phyloP scores from a whole-genome alignment of 305 asterid species.

The Fraxinus angustifolia region DNA sequence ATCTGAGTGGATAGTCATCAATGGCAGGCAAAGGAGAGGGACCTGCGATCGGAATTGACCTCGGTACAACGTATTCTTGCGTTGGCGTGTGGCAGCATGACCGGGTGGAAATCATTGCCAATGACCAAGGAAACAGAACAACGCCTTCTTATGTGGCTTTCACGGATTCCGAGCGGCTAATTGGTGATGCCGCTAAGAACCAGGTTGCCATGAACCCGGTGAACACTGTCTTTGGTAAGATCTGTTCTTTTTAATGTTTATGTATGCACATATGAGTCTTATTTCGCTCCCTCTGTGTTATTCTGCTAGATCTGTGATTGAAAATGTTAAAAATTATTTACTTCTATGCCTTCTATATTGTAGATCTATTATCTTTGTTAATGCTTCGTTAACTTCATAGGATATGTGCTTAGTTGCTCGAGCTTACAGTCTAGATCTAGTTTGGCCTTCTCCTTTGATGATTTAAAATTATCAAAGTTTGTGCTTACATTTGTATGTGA shows the following conservation, averaged over 20 bases:
- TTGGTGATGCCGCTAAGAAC: constrained; percentile 5
- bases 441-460: neutral
- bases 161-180: constrained; percentile 3
- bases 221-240: neutral
- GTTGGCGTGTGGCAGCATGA: constrained; percentile 9
- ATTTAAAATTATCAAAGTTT: neutral
- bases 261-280: neutral
- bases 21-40: constrained; percentile 12
- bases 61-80: constrained; percentile 3
- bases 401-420: neutral
- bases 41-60: neutral
- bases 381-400: neutral
- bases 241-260: neutral
- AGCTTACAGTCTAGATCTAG: neutral
- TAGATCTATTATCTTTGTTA: neutral
- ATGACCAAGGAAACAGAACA: constrained; percentile 6
- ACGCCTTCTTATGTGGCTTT: constrained; percentile 1
- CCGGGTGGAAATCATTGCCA: constrained; percentile 4
- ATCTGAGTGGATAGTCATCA: neutral
- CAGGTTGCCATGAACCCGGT: constrained; percentile 10
- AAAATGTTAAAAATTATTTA: neutral
- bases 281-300: neutral
- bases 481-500: neutral
- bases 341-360: neutral
- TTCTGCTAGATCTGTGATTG: neutral